A percentile compares a stretch with the other conserved stretches of the same genome.
Conservation (phyloP, 2,329 filamentous ascomycete species). For the Triangularia verruculosa region DNA sequence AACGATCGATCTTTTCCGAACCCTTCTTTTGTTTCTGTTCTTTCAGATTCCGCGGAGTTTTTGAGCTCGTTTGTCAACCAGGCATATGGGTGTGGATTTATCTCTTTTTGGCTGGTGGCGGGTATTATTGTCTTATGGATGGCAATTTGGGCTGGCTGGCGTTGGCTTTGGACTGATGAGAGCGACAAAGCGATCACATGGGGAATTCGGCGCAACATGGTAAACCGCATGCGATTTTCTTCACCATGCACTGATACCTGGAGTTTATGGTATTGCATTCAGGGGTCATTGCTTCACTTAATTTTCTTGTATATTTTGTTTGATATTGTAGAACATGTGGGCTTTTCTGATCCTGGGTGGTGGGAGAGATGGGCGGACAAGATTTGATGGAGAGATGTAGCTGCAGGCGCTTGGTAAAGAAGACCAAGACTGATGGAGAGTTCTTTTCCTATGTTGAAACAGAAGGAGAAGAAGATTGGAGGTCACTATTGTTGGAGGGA, state of each 20-base stretch:
- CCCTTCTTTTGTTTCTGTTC: background rate
- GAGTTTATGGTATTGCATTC: background rate
- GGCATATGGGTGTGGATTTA: background rate
- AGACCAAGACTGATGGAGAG: too few species aligned
- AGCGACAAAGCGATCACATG: background rate
- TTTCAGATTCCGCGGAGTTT: background rate
- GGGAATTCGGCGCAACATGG: background rate
- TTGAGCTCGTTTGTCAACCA: background rate
- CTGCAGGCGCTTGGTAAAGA: too few species aligned
- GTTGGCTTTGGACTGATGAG: background rate
- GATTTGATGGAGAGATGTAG: too few species aligned
- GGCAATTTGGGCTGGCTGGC: background rate
- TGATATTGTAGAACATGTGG: background rate
- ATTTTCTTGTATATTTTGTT: background rate
- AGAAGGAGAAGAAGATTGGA: too few species aligned
- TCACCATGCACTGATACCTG: background rate
- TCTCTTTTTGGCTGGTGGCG: too few species aligned
- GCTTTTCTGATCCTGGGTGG: background rate
- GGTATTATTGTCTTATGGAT: background rate
- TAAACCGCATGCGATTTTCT: background rate
- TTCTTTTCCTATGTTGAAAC: too few species aligned
- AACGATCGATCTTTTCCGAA: background rate
- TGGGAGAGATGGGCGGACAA: background rate
- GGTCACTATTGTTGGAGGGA: background rate
- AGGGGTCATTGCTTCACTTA: background rate